Percentiles rank a stretch among this genome's conserved stretches.
phyloP scores from a whole-genome alignment of 73 alveolate species.

The Uronychia setigera region DNA sequence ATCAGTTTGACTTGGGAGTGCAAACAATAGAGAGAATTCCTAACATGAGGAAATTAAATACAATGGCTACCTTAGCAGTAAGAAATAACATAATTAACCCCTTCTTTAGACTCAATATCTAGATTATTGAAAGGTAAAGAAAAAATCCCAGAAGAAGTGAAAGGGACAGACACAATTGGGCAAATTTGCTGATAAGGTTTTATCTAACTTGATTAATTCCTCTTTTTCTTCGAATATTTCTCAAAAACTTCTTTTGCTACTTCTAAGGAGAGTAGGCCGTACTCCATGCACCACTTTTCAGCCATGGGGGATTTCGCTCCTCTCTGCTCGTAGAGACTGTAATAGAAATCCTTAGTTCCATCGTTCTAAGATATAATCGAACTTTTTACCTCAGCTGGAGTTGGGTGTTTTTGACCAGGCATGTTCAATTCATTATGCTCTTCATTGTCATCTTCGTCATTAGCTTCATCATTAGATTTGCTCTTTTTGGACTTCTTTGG shows the following conservation, averaged over 20 bases:
- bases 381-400: background rate
- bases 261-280: background rate
- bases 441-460: background rate
- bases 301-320: conserved; percentile 2
- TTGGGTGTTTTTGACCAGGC: background rate
- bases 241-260: background rate
- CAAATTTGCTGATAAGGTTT: background rate
- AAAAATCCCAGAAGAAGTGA: background rate
- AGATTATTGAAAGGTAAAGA: background rate
- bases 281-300: background rate
- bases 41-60: background rate
- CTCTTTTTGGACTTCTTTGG: background rate
- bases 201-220: background rate
- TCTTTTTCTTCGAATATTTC: background rate
- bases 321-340: background rate
- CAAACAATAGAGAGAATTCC: background rate
- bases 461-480: background rate
- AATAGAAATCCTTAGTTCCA: background rate
- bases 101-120: too few species aligned
- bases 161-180: background rate
- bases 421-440: background rate
- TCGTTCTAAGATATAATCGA: background rate
- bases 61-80: background rate
- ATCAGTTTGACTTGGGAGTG: too few species aligned
- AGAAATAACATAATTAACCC: too few species aligned